Percentiles rank a stretch among this genome's conserved stretches.
Evolutionary conservation across 257 asterid species (phyloP).

Genomic region (Fraxinus americana): DNA sequence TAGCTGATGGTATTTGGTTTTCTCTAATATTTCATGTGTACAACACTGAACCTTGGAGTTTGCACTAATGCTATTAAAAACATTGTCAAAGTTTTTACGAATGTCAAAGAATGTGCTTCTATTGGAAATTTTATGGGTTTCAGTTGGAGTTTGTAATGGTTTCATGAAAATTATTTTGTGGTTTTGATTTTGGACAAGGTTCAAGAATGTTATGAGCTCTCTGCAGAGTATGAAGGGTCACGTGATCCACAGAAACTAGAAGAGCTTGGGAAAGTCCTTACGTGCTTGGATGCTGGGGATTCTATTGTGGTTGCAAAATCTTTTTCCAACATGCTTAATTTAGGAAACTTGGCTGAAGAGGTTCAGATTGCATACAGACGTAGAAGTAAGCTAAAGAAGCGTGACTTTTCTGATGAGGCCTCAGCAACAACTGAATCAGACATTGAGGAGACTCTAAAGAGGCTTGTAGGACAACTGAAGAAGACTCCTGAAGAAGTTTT

Average conservation of each 20-base stretch:
- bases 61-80: background rate
- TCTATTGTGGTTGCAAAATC: conserved; percentile 88
- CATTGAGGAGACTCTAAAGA: conserved; percentile 87
- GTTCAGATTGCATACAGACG: conserved; percentile 98
- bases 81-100: background rate
- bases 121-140: background rate
- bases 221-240: conserved; percentile 85
- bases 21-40: background rate
- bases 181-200: conserved; percentile 49
- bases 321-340: conserved; percentile 90
- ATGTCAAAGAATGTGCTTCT: background rate
- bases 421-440: conserved; percentile 91
- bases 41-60: background rate
- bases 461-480: conserved; percentile 78
- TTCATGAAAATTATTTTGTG: conserved; percentile 12
- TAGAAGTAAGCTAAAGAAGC: conserved; percentile 70
- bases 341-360: conserved; percentile 95
- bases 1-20: background rate
- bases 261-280: conserved; percentile 86
- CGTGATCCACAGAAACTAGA: conserved; percentile 74
- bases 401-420: conserved; percentile 86
- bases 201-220: conserved; percentile 88
- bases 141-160: background rate
- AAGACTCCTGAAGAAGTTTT: conserved; percentile 84
- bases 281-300: conserved; percentile 95